phyloP scores from a whole-genome alignment of 306 rosid species.

The Purshia tridentata region DNA sequence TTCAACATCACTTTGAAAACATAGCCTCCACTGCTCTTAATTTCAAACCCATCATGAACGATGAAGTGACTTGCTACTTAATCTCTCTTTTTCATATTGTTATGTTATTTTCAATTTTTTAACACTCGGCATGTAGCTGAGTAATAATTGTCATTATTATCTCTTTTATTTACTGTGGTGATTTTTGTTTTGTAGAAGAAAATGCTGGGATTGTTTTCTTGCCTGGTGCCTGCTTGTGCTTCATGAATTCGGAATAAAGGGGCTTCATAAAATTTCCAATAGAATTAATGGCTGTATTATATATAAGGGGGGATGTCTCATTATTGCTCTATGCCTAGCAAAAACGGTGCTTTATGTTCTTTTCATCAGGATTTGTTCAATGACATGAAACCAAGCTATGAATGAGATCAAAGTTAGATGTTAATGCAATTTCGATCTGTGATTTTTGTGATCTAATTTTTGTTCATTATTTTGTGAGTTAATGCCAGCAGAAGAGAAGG shows the following conservation, averaged over 20 bases:
- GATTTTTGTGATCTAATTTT: neutral
- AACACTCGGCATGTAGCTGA: neutral
- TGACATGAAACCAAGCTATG: neutral
- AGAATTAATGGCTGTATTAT: no score
- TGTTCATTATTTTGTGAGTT: neutral
- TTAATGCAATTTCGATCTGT: neutral
- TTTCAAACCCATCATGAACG: neutral
- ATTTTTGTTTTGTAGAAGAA: slow-evolving; percentile 51
- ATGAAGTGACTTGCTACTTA: neutral
- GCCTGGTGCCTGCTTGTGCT: slow-evolving; percentile 77
- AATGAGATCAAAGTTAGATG: neutral
- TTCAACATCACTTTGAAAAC: neutral
- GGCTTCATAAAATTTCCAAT: no score
- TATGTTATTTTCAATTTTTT: neutral
- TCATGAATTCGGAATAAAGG: slow-evolving; percentile 36
- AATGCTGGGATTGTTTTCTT: slow-evolving; percentile 72
- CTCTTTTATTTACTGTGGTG: neutral
- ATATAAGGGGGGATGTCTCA: no score
- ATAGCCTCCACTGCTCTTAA: neutral
- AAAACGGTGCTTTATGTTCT: neutral
- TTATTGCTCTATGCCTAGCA: no score
- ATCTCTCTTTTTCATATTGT: no score
- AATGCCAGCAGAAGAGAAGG: neutral
- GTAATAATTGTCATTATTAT: neutral
- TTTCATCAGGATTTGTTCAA: neutral